Conservation (phyloP, 306 rosid genomes). For the Medicago truncatula region DNA sequence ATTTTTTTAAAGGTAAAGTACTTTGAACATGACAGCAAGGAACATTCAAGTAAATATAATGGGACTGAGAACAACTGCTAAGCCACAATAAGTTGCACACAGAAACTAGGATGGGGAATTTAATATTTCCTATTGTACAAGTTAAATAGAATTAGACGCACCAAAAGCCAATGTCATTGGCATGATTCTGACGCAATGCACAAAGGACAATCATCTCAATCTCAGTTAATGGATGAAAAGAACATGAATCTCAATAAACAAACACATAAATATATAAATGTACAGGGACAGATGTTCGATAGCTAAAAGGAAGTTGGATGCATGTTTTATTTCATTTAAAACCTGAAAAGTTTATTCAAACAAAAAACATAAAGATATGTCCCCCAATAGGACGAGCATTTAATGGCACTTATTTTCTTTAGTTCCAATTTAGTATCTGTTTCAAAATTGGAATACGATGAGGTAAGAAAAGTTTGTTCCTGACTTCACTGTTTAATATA, state of each 20-base stretch:
- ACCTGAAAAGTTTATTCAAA: conserved; percentile 23
- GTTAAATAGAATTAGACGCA: conserved; percentile 31
- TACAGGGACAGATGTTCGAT: conserved; percentile 2
- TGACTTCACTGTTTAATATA: conserved; percentile 13
- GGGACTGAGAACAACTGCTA: conserved; percentile 3
- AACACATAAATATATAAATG: conserved; percentile 16
- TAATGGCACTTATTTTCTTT: neutral
- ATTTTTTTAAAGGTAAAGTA: neutral
- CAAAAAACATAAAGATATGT: conserved; percentile 25
- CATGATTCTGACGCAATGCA: conserved; percentile 12
- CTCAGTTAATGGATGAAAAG: conserved; percentile 36
- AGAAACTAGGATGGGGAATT: conserved; percentile 18
- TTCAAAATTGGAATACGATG: neutral
- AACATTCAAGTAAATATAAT: conserved; percentile 31
- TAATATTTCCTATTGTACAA: conserved; percentile 18
- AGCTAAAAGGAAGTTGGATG: conserved; percentile 21
- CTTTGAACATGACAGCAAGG: conserved; percentile 5
- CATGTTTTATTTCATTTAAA: conserved; percentile 11
- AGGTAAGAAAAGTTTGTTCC: conserved; percentile 24
- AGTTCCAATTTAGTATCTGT: conserved; percentile 26
- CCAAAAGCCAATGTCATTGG: conserved; percentile 14
- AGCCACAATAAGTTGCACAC: conserved; percentile 3
- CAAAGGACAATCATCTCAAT: conserved; percentile 13
- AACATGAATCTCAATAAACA: conserved; percentile 1
- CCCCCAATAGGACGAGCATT: conserved; percentile 21